Base-by-base conservation (phyloP, 257 asterid species). In the Petrea volubilis region DNA sequence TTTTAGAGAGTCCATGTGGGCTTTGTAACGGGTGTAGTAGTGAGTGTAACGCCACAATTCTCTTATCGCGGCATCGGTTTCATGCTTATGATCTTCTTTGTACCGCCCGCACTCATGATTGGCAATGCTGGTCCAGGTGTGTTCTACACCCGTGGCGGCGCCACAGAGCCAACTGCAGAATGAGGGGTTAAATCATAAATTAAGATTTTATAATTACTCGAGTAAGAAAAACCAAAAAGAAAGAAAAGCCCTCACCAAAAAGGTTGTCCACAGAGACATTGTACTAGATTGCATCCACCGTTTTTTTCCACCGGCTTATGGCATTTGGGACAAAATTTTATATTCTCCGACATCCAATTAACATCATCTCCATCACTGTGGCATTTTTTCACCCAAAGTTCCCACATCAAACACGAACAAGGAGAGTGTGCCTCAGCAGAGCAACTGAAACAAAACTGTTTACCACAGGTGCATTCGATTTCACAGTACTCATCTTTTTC, bases 391-490 rank as follows among this genome's bases (percentile, higher is more conserved):
- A 14, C 50, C 95, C 95, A 88, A 24, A 76, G 74, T 34, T 65
- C 80, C 90, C 90, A 88, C 88, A 85, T 88, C 66, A 57, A 29
- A 56, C 95, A 88, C 1, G 91, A 85, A 78, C 95, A 88, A 47
- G 91, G 95, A 1, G 90, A 84, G 68, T 85, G 95, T 9, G 80
- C 77, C 68, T 80, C 86, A 28, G 75, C 72, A 0, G 67, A 82
- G 79, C 95, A 88, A 60, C 76, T 75, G 27, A 88, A 88, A 79
- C 91, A 88, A 71, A 88, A 85, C 33, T 86, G 90, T 7, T 23
- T 6, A 29, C 88, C 85, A 59, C 90, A 88, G 18, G 78, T 70
- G 72, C 92, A 86, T 71, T 88, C 84, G 43, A 88, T 84, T 56
- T 84, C 95, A 47, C 81, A 78, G 31, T 69, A 74, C 44, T 82